These are phyloP conservation scores for Cladosporium sp. DNA, from an alignment of 2,329 filamentous ascomycete species.

Conservation along the genomic window DNA sequence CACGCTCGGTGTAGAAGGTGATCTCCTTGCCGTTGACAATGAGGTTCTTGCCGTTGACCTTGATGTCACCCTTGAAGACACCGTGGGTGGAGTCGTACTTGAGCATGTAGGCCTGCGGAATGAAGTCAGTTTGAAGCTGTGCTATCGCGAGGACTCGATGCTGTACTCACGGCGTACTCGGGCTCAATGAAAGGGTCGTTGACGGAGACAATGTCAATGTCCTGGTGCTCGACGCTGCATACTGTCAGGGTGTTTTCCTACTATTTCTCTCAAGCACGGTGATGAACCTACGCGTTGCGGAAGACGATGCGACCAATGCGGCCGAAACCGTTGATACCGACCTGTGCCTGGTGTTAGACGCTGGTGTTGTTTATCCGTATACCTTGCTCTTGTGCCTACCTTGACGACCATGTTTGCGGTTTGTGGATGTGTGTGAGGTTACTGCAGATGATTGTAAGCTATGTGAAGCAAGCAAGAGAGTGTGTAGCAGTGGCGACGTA, in stretches of 20 bases:
- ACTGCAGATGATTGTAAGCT: conserved; percentile 12
- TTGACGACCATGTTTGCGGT: conserved; percentile 43
- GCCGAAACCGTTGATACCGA: conserved; percentile 99
- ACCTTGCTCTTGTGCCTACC: conserved; percentile 28
- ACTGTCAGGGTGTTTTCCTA: conserved; percentile 15
- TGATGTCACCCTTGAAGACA: conserved; percentile 87
- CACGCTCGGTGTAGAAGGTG: conserved; percentile 90
- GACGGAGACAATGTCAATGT: conserved; percentile 90
- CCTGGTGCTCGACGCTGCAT: conserved; percentile 70
- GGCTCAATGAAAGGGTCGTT: conserved; percentile 99
- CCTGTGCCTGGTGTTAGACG: conserved; percentile 53
- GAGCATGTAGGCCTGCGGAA: conserved; percentile 88
- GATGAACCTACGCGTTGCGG: conserved; percentile 75
- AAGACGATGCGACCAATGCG: conserved; percentile 99
- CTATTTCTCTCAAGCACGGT: neutral
- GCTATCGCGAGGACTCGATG: too few species aligned
- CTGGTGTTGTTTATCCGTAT: neutral
- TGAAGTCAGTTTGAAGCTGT: neutral
- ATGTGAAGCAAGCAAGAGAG: neutral
- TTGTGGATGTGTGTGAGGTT: conserved; percentile 16
- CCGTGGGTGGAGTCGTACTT: conserved; percentile 99
- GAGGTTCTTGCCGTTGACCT: conserved; percentile 68
- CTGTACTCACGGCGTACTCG: conserved; percentile 82
- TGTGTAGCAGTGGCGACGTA: neutral
- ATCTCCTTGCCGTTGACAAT: conserved; percentile 91